Percentiles rank a stretch among this genome's conserved stretches.
Conservation (phyloP, 345 rosid species). For the Bruguiera sexangula region DNA sequence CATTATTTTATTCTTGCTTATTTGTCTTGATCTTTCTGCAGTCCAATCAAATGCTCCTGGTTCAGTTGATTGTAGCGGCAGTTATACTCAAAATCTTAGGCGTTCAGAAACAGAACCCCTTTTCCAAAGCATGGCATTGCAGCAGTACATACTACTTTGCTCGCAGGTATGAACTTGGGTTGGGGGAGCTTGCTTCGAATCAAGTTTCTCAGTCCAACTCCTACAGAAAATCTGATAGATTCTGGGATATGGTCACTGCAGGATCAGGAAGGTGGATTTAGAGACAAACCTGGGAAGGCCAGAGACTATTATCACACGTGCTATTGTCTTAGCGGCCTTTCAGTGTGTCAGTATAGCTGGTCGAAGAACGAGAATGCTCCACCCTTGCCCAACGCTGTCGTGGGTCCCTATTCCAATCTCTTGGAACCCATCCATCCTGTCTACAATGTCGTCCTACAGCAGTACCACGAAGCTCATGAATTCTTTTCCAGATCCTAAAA, state of each 20-base stretch:
- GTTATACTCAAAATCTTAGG: conserved; percentile 14
- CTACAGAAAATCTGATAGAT: not conserved
- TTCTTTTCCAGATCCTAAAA: conserved; percentile 35
- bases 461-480: conserved; percentile 60
- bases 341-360: conserved; percentile 66
- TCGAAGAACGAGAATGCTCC: conserved; percentile 50
- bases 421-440: conserved; percentile 77
- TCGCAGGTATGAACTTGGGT: conserved; percentile 53
- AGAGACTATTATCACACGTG: conserved; percentile 89
- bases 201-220: no score
- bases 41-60: conserved; percentile 25
- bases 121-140: conserved; percentile 73
- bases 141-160: conserved; percentile 77
- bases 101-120: conserved; percentile 43
- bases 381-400: conserved; percentile 51
- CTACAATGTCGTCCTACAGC: conserved; percentile 64
- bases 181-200: no score
- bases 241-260: conserved; percentile 24
- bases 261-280: conserved; percentile 71
- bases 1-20: not conserved
- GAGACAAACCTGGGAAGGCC: conserved; percentile 78
- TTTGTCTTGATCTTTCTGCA: conserved; percentile 15
- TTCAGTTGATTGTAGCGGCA: conserved; percentile 19
- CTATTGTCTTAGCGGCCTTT: conserved; percentile 85
- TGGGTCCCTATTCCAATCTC: conserved; percentile 73